Evolutionary conservation across 2,329 filamentous ascomycete genomes (phyloP).

Genomic region (Leptographium radiaticola): DNA sequence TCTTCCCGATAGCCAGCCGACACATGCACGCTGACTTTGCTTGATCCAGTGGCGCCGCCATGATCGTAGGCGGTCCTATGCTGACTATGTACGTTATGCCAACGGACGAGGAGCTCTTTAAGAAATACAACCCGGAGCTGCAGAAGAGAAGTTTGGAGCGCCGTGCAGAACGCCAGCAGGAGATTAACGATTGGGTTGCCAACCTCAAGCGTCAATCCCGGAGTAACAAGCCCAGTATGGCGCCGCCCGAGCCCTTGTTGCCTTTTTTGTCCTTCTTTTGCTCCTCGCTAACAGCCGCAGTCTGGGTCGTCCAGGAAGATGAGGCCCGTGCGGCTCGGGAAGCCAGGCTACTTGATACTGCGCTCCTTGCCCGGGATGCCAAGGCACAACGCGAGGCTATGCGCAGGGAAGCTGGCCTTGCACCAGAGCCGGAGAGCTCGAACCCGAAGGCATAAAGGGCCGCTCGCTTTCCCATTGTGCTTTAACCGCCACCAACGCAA

Average conservation of each 20-base stretch:
- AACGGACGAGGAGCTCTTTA: slow-evolving; percentile 82
- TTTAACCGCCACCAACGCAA: no score
- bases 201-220: slow-evolving; percentile 81
- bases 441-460: not conserved
- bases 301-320: slow-evolving; percentile 38
- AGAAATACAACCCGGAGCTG: slow-evolving; percentile 89
- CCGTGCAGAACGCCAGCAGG: slow-evolving; percentile 60
- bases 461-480: not conserved
- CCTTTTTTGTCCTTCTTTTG: not conserved
- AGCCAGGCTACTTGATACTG: slow-evolving; percentile 21
- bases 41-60: slow-evolving; percentile 46
- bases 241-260: not conserved
- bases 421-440: slow-evolving; percentile 14
- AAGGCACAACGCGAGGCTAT: slow-evolving; percentile 33
- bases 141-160: slow-evolving; percentile 76
- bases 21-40: slow-evolving; percentile 2
- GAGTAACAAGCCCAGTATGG: slow-evolving; percentile 79
- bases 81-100: slow-evolving; percentile 70
- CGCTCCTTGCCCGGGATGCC: slow-evolving; percentile 26
- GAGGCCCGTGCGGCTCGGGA: slow-evolving; percentile 29
- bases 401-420: slow-evolving; percentile 33
- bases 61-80: slow-evolving; percentile 75
- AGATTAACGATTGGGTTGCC: slow-evolving; percentile 79
- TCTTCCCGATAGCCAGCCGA: not conserved
- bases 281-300: slow-evolving; percentile 16